A percentile compares a stretch with the other conserved stretches of the same genome.
These are phyloP conservation scores for Monosporascus cannonballus DNA, from an alignment of 2,329 filamentous ascomycete genomes.

Conservation along the genomic window DNA sequence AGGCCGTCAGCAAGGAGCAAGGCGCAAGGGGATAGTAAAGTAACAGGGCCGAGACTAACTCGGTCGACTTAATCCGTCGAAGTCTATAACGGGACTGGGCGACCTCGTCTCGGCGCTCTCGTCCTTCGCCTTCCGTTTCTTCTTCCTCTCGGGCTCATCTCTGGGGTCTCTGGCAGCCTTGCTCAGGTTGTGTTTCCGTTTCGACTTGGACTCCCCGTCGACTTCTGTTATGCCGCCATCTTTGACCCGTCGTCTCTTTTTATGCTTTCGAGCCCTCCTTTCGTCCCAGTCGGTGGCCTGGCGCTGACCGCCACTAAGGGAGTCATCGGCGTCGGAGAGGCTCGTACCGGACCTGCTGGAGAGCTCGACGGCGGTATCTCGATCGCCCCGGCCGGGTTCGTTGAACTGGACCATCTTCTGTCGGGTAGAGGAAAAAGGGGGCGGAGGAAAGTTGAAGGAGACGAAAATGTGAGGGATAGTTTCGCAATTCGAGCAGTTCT, in stretches of 20 bases:
- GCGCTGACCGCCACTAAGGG: slow-evolving; percentile 17
- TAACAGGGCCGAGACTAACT: slow-evolving; percentile 31
- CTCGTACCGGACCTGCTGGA: slow-evolving; percentile 14
- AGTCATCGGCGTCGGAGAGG: slow-evolving; percentile 26
- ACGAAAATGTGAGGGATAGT: slow-evolving; percentile 1
- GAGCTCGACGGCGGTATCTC: slow-evolving; percentile 8
- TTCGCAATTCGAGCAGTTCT: neutral
- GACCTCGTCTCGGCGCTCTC: slow-evolving; percentile 33
- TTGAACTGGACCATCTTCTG: slow-evolving; percentile 25
- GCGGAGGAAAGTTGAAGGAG: slow-evolving; percentile 2
- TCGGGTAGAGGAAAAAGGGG: neutral
- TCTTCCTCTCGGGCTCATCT: slow-evolving; percentile 40
- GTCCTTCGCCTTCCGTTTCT: slow-evolving; percentile 29
- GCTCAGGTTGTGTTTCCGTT: slow-evolving; percentile 49
- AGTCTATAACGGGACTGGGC: slow-evolving; percentile 54
- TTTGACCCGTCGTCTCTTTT: slow-evolving; percentile 18
- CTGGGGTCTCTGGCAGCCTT: slow-evolving; percentile 57
- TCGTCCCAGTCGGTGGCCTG: slow-evolving; percentile 14
- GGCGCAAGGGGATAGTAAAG: neutral
- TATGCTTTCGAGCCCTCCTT: slow-evolving; percentile 27
- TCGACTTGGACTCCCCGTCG: slow-evolving; percentile 24
- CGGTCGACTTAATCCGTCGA: slow-evolving; percentile 55
- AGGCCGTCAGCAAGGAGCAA: slow-evolving; percentile 11
- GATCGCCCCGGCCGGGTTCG: slow-evolving; percentile 8
- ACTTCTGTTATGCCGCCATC: slow-evolving; percentile 26